Base-by-base conservation (phyloP, 495 filamentous ascomycete species). In the Podospora sp. region DNA sequence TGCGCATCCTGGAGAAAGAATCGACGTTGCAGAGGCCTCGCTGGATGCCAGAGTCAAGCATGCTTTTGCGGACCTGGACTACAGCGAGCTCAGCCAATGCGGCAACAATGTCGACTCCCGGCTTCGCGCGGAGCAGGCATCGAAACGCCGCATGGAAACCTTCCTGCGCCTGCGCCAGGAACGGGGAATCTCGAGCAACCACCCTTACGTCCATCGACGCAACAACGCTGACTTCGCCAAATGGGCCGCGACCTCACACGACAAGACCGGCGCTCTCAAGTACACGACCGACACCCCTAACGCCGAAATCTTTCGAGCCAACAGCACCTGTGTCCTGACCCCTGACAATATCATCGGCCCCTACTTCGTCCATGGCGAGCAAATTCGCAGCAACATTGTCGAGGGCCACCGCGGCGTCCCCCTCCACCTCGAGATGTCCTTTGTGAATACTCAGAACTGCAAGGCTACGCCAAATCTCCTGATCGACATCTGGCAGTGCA, bases 401-500 rank as follows among this genome's bases (percentile, higher is more conserved):
- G 86, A 87, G 27, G 75, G 68, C n/a, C 69, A 81, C 40, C 65
- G 68, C 1, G 87, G 86, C 24, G 73, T 87, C 7, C 80, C 82
- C 1, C 66, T 87, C 53, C 81, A 85, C 64, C 66, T 88, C 11
- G 86, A 88, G 33, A 71, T 81, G 14, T 85, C 88, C 62, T 84
- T 87, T 74, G 79, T 88, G 67, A 83, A 88, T 67, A 76, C 83
- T 24, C 73, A 79, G 40, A 85, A 80, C 62, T 89, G 87, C 74
- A 78, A 84, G 72, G 82, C 84, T 0, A 78, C 84, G 18, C 68
- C 76, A 12, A 74, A 78, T 55, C 70, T 88, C 2, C 82, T 82
- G 58, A 77, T 83, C 68, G 86, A 89, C 68, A 78, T 86, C 18
- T 88, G 86, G 86, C 77, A 77, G 52, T 83, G 80, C 76, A 88